phyloP scores from a whole-genome alignment of 2,329 filamentous ascomycete genomes.

The Calonectria pseudoturangicola region DNA sequence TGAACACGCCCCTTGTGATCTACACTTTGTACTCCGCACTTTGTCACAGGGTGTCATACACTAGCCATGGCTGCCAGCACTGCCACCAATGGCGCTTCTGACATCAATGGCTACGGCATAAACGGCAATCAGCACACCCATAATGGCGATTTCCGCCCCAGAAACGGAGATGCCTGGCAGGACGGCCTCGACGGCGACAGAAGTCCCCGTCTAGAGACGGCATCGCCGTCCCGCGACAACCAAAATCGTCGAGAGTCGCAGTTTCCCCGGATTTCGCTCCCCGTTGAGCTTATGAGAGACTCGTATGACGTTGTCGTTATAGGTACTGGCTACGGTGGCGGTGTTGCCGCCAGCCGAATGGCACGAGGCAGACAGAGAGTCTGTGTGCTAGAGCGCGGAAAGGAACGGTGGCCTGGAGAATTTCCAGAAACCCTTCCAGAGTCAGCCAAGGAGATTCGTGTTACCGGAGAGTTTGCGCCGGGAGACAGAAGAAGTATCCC shows the following conservation, averaged over 20 bases:
- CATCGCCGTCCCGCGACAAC: neutral
- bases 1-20: neutral
- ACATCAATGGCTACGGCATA: neutral
- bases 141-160: neutral
- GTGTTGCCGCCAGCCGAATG: slow-evolving; percentile 79
- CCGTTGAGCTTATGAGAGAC: slow-evolving; percentile 73
- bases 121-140: neutral
- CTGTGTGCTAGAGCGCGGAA: slow-evolving; percentile 78
- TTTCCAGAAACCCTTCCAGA: slow-evolving; percentile 72
- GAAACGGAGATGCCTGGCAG: slow-evolving; percentile 3
- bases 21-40: neutral
- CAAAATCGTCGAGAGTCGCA: neutral
- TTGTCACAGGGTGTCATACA: neutral
- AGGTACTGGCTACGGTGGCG: slow-evolving; percentile 81
- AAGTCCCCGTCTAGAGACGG: neutral
- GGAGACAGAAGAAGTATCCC: slow-evolving; percentile 43
- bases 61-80: neutral
- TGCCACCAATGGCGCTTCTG: neutral
- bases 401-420: slow-evolving; percentile 80
- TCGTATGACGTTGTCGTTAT: slow-evolving; percentile 80
- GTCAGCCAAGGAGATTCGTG: slow-evolving; percentile 71
- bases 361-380: slow-evolving; percentile 74
- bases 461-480: slow-evolving; percentile 69
- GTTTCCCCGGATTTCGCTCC: slow-evolving; percentile 74
- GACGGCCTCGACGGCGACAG: slow-evolving; percentile 3